Base-by-base conservation (phyloP, 2,329 filamentous ascomycete genomes). In the Fusarium sp. region DNA sequence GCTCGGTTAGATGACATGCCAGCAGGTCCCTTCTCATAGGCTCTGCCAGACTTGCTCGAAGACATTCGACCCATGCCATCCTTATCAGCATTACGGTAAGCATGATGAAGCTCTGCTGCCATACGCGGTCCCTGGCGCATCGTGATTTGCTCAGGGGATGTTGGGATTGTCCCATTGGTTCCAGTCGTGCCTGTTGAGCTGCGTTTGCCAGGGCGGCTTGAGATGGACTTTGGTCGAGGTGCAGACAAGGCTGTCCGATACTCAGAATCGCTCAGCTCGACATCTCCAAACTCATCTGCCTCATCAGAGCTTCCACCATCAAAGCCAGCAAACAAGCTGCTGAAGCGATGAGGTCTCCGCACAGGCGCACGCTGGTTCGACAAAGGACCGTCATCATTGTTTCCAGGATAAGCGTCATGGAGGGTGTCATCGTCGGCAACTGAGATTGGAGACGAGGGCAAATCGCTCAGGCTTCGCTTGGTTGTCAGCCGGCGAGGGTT, bases 291-390 rank as follows among this genome's bases (percentile, higher is more conserved):
- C 32, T 92, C 90, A 45, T 92, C 90, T 4, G 80, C 86, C 65
- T 94, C 92, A 52, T 92, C 92, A 9, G 92, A 92, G 78, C 91
- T 94, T 52, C 87, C 87, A 14, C 90, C 90, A 56, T 96, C 94
- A 75, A 97, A 97, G 0, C 94, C 94, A 35, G 94, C 93, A 82
- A 97, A 97, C n/a, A 97, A 85, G 80, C 94, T 97, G 82, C 93
- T 96, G 58, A 94, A 92, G 65, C 94, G 89, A 79, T 93, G 92
- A 1, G 94, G 93, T 18, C 92, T 89, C 70, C 92, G 89, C 80
- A 93, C 87, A 2, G 91, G 89, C 3, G 88, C 87, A 63, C 87
- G 89, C 16, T 90, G 87, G 65, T 82, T 85, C 2, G 92, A 91
- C 45, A 95, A 84, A 2, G 93, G 93, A 0, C 93, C 93, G 77